phyloP scores from a whole-genome alignment of 2,329 filamentous ascomycete genomes.

The Leptosphaerulina australis region DNA sequence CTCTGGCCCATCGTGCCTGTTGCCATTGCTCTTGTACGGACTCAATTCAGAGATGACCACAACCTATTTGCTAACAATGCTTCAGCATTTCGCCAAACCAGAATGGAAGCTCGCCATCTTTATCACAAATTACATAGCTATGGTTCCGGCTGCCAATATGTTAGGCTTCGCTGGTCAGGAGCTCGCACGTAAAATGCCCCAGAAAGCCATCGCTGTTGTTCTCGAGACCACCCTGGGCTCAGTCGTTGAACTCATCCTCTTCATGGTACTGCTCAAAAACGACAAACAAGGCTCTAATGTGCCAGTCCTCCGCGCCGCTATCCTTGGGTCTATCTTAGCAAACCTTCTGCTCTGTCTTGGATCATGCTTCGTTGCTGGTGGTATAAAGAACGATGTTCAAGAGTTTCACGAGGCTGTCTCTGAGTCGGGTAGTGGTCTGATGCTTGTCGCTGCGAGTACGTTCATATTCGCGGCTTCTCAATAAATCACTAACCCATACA shows the following conservation, averaged over 20 bases:
- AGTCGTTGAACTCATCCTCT: conserved; percentile 80
- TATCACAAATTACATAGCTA: conserved; percentile 74
- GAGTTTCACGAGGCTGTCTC: conserved; percentile 76
- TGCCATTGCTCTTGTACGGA: conserved; percentile 66
- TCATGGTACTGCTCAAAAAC: conserved; percentile 73
- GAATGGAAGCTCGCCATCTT: conserved; percentile 69
- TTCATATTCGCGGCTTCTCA: neutral
- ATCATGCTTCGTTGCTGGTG: conserved; percentile 78
- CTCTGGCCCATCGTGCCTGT: conserved; percentile 78
- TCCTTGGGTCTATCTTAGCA: conserved; percentile 81
- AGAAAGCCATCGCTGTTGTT: conserved; percentile 70
- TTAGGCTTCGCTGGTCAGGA: conserved; percentile 77
- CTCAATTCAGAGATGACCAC: neutral
- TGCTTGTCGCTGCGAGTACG: conserved; percentile 74
- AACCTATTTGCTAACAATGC: conserved; percentile 10
- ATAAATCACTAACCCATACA: conserved; percentile 29
- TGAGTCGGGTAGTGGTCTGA: conserved; percentile 77
- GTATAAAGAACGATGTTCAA: conserved; percentile 70
- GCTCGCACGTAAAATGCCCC: conserved; percentile 72
- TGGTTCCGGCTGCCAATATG: conserved; percentile 77
- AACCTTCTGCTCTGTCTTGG: conserved; percentile 82
- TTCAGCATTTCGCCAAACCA: conserved; percentile 58
- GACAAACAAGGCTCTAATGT: conserved; percentile 51
- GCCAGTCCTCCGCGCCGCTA: conserved; percentile 80
- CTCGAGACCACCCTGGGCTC: conserved; percentile 68